Base-by-base conservation (phyloP, 805 yeast genomes). In the Saturnispora silvae region DNA sequence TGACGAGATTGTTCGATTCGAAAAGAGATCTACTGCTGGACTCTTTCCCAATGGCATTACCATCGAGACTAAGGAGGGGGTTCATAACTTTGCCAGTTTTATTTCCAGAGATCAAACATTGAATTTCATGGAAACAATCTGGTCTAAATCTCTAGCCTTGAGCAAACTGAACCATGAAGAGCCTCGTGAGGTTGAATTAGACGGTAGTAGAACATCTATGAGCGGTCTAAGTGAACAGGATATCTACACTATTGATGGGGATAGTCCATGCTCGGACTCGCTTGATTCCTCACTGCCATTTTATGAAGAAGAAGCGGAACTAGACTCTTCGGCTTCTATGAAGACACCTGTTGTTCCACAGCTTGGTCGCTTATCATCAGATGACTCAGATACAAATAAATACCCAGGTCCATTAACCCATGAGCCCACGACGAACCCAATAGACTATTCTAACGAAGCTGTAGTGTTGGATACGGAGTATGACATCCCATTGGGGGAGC, bases 21-120 rank as follows among this genome's bases (percentile, higher is more conserved):
- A 89, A 50, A 83, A 84, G 57, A 80, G 77, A 40, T 68, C 77
- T 15, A 85, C 96, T 0, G 96, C 84, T 5, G 95, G 94, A 0
- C 63, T 89, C 18, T 85, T 89, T 51, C 94, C 95, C 17, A 89
- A 89, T 54, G 96, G 95, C 3, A 84, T 89, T 28, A 62, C 71
- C 5, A 65, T 85, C 18, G 79, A 76, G 47, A 81, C 92, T 0
- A 64, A 60, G 26, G 71, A 65, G 57, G 71, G 68, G 4, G 74
- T 72, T 43, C 82, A 85, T 49, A 74, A 75, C 15, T 87, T 89
- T 64, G 96, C 95, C 11, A 83, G 94, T 38, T 86, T 89, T 51
- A 63, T 84, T 5, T 73, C 89, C 1, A 68, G 96, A 40, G 96
- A 89, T 53, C 57, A 76, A 6, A 79, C 94, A 0, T 72, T 72